A percentile compares a stretch with the other conserved stretches of the same genome.
Evolutionary conservation across 1,139 yeast species (phyloP).

Genomic region (Kurtzmaniella quercitrusa): DNA sequence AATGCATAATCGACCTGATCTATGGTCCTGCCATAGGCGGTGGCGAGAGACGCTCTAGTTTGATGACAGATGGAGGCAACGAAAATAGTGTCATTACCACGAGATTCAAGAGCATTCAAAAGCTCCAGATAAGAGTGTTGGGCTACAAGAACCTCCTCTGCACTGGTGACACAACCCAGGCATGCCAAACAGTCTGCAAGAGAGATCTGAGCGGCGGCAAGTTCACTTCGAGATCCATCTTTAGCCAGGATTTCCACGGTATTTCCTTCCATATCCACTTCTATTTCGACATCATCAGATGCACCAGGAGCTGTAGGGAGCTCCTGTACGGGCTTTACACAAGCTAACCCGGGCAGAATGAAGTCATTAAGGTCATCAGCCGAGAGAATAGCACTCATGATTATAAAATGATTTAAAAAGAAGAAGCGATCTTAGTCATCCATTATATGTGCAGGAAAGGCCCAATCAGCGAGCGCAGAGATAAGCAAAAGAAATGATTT

Average conservation of each 20-base stretch:
- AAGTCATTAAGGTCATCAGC: conserved; percentile 92
- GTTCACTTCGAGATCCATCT: conserved; percentile 48
- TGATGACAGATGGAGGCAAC: conserved; percentile 87
- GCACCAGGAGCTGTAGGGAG: conserved; percentile 16
- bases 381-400: conserved; percentile 82
- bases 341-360: conserved; percentile 90
- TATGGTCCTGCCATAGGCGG: conserved; percentile 54
- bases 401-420: too few relatives aligned
- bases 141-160: conserved; percentile 88
- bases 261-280: conserved; percentile 60
- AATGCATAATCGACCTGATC: conserved; percentile 60
- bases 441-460: neutral
- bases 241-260: conserved; percentile 61
- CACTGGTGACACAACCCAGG: conserved; percentile 94
- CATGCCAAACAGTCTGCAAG: conserved; percentile 94
- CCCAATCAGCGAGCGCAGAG: neutral
- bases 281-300: conserved; percentile 54
- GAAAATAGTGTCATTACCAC: conserved; percentile 34
- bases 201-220: conserved; percentile 84
- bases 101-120: conserved; percentile 46
- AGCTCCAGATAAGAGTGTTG: conserved; percentile 86
- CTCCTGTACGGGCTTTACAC: conserved; percentile 77
- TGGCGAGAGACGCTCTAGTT: conserved; percentile 75
- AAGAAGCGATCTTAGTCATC: neutral
- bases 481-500: neutral